A percentile compares a stretch with the other conserved stretches of the same genome.
Evolutionary conservation across 129 eudicot species (phyloP).

Genomic region (Cynara cardunculus): DNA sequence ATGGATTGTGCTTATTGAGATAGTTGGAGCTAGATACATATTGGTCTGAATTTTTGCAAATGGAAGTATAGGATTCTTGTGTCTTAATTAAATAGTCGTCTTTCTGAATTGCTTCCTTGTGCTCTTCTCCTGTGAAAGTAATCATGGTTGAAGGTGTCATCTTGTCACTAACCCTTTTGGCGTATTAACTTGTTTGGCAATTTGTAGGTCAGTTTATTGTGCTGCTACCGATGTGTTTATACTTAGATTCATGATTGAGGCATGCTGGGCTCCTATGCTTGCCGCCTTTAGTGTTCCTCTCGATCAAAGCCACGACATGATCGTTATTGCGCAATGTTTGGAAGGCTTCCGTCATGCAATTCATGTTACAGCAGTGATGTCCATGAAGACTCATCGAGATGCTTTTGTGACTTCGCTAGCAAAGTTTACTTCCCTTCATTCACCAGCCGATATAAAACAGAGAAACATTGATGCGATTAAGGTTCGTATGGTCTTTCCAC

Average conservation of each 20-base stretch:
- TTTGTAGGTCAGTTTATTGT: slow-evolving; percentile 93
- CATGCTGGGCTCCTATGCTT: slow-evolving; percentile 99
- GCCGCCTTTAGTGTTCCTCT: slow-evolving; percentile 99
- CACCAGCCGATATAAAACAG: slow-evolving; percentile 97
- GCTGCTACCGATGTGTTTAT: slow-evolving; percentile 95
- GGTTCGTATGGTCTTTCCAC: slow-evolving; percentile 42
- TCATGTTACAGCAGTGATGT: slow-evolving; percentile 97
- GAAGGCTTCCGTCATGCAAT: slow-evolving; percentile 92
- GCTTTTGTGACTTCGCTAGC: slow-evolving; percentile 97
- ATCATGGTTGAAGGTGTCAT: not conserved
- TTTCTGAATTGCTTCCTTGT: not conserved
- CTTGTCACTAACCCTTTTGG: not conserved
- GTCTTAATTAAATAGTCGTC: not conserved
- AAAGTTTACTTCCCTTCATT: slow-evolving; percentile 92
- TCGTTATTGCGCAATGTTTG: slow-evolving; percentile 65
- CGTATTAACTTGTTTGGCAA: not conserved
- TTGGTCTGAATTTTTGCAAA: not conserved
- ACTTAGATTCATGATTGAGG: slow-evolving; percentile 96
- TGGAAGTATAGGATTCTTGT: not conserved
- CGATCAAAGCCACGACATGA: slow-evolving; percentile 88
- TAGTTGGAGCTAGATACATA: not conserved
- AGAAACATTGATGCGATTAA: slow-evolving; percentile 93
- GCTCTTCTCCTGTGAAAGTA: not conserved
- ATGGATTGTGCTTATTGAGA: not conserved
- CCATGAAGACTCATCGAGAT: slow-evolving; percentile 99